A percentile compares a stretch with the other conserved stretches of the same genome.
These are phyloP conservation scores for Evernia prunastri DNA, from an alignment of 495 filamentous ascomycete genomes.

Conservation along the genomic window DNA sequence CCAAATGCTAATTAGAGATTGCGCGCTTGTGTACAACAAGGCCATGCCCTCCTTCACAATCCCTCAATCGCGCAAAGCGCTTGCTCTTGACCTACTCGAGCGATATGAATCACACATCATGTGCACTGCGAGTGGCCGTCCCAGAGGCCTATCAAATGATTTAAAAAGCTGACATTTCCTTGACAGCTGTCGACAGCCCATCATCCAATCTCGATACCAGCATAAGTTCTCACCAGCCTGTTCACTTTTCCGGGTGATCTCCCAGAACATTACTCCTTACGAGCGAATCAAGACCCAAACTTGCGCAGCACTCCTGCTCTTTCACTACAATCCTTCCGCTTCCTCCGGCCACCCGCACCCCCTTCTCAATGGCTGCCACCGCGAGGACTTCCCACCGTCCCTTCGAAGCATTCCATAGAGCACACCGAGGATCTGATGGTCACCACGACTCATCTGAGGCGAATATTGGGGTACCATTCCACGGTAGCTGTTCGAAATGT, in stretches of 20 bases:
- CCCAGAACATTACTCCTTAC: not conserved
- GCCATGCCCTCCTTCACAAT: not conserved
- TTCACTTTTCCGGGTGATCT: not conserved
- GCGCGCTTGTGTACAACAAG: not conserved
- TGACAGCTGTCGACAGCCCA: not conserved
- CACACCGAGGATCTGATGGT: not conserved
- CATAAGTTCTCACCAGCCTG: not conserved
- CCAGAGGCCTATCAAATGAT: not conserved
- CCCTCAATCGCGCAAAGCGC: not conserved
- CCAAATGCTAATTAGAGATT: not conserved
- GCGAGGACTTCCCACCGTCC: not conserved
- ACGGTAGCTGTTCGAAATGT: constrained; percentile 18
- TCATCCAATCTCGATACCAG: not conserved
- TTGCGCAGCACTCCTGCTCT: not conserved
- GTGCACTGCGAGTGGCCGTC: not conserved
- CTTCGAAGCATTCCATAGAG: not conserved
- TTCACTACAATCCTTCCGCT: not conserved
- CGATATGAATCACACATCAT: constrained; percentile 4
- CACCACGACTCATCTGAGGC: not conserved
- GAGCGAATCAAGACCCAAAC: not conserved
- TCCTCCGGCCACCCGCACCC: not conserved
- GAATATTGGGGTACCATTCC: constrained; percentile 1
- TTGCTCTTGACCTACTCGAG: not conserved
- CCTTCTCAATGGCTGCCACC: not conserved
- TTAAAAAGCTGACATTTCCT: not conserved